Base-by-base conservation (phyloP, 805 yeast species). In the Lachancea kluyveri region DNA sequence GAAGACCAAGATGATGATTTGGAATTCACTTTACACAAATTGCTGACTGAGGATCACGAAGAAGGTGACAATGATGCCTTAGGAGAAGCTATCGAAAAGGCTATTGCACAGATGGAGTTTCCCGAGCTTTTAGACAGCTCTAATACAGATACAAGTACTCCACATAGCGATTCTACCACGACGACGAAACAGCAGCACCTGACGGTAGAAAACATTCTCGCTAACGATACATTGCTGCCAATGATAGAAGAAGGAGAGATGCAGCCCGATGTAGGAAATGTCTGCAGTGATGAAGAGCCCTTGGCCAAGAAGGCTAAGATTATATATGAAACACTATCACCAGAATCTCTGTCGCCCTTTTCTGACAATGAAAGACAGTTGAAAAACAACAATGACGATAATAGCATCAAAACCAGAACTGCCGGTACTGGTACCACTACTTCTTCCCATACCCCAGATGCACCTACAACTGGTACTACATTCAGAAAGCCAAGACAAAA, bases 291-390 rank as follows among this genome's bases (percentile, higher is more conserved):
- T n/a, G n/a, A n/a, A n/a, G 26, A 16, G 8, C 7, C 21, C 11
- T 6, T 14, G 13, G 7, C 30, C 11, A 31, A 31, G 22, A 34
- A 18, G 24, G 23, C 31, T 7, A 30, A 28, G 12, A 29, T 34
- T 15, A 32, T 34, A 10, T 42, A 44, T 27, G 45, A 45, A 20
- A 43, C 43, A n/a, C 33, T 46, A 11, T 40, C 60, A 17, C 67
- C 67, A 4, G 63, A 48, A 15, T 61, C 66, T 1, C 35, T 61
- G 17, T 45, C 59, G 8, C 59, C 66, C 7, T 41, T 48, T 5
- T 51, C 59, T 5, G 29, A 47, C 43, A 20, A 30, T 2, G 37
- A 24, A 13, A 15, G 25, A 11, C 35, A 25, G 17, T 24, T 27
- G 25, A 33, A 28, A 22, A 32, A 28, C 12, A 33, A 21, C 19